A percentile compares a stretch with the other conserved stretches of the same genome.
Evolutionary conservation across 108 stramenopile species (phyloP).

Genomic region (Pseudonitzschia delicatissima): DNA sequence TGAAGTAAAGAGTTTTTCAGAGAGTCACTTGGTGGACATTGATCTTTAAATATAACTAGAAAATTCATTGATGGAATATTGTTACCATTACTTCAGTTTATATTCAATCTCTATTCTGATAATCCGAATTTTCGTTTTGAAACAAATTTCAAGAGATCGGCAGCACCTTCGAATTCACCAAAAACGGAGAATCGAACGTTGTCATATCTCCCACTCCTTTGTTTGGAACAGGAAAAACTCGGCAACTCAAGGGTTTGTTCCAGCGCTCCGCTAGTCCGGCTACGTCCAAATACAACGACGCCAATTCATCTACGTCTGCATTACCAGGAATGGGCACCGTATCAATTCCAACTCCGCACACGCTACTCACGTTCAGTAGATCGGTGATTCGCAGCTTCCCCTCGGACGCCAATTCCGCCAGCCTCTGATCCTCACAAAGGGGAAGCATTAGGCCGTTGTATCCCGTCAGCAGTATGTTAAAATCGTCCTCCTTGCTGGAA

Average conservation of each 20-base stretch:
- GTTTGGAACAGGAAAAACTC: conserved; percentile 75
- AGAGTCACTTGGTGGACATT: too few species aligned
- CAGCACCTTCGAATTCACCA: conserved; percentile 59
- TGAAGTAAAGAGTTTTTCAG: too few species aligned
- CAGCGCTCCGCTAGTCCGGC: conserved; percentile 73
- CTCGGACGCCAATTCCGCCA: conserved; percentile 48
- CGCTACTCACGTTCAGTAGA: conserved; percentile 65
- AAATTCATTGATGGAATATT: too few species aligned
- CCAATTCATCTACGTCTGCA: conserved; percentile 20
- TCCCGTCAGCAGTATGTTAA: conserved; percentile 54
- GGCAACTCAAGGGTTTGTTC: conserved; percentile 79
- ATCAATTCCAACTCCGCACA: conserved; percentile 87
- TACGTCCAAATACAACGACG: conserved; percentile 71
- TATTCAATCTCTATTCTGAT: too few species aligned
- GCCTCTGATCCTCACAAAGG: conserved; percentile 70
- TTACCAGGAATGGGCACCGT: conserved; percentile 76
- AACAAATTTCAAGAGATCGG: too few species aligned
- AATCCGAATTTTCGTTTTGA: too few species aligned
- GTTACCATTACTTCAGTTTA: too few species aligned
- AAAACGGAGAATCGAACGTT: conserved; percentile 61
- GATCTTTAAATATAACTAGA: too few species aligned
- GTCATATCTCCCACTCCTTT: conserved; percentile 57
- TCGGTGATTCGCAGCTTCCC: conserved; percentile 20
- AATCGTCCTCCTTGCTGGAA: conserved; percentile 14
- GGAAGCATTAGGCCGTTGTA: conserved; percentile 88